Base-by-base conservation (phyloP, 1,139 yeast species). In the Suzukiozyma palmioleophila region DNA sequence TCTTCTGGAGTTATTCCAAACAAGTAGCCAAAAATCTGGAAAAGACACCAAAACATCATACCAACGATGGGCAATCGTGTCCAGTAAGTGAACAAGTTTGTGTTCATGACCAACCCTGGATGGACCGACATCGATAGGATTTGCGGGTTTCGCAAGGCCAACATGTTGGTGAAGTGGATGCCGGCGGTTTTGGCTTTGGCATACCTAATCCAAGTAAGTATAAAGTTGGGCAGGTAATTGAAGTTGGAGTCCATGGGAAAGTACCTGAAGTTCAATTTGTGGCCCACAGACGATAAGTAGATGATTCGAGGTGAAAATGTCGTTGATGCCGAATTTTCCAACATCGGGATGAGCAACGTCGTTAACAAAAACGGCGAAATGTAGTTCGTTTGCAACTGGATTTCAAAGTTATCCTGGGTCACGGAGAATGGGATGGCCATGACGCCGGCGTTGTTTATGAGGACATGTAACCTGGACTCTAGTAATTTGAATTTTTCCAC, bases 71-170 rank as follows among this genome's bases (percentile, higher is more conserved):
- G 95, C n/a, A 83, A 62, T 43, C 87, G 63, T 2, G 92, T 83
- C 80, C 89, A 83, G 57, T 83, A 84, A 32, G 84, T 67, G 54
- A 84, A 82, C 37, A 84, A 58, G 48, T 82, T 82, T 3, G 96
- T 82, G 52, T 81, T 81, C 82, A 85, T 79, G 11, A 86, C 87
- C 45, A 86, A 74, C 0, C 97, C 97, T 0, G 96, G 96, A 53
- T 87, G 94, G 1, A 87, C 87, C 1, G 89, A 75, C 36, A 79
- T 58, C 42, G 82, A 77, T 27, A 81, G 58, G 8, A 88, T 69
- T 26, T 77, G 69, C 0, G 95, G 95, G 55, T 84, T 74, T 44
- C 81, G 71, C 36, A 77, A 65, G 0, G 92, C 77, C 30, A 88
- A 57, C 61, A 81, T 72, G 50, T 80, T 79, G 52, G 82, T 75